A percentile compares a stretch with the other conserved stretches of the same genome.
These are phyloP conservation scores for Shiraia bambusicola DNA, from an alignment of 2,329 filamentous ascomycete species.

Conservation along the genomic window DNA sequence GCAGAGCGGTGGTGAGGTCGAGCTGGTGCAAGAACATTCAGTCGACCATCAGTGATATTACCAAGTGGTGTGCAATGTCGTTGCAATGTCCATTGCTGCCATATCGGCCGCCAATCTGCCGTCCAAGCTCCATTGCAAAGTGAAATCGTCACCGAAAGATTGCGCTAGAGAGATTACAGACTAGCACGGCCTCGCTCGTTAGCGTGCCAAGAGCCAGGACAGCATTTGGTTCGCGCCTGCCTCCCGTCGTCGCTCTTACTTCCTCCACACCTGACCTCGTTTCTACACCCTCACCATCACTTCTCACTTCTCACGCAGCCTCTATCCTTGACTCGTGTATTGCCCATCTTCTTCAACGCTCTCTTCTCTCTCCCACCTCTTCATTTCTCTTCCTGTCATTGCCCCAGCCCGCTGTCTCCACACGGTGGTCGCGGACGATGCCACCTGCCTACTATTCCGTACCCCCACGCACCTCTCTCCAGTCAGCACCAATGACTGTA, in stretches of 20 bases:
- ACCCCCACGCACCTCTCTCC: slow-evolving; percentile 45
- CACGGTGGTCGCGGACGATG: slow-evolving; percentile 31
- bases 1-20: slow-evolving; percentile 93
- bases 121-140: slow-evolving; percentile 14
- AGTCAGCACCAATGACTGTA: slow-evolving; percentile 23
- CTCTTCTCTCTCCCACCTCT: neutral
- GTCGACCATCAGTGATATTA: slow-evolving; percentile 37
- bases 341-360: slow-evolving; percentile 17
- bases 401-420: slow-evolving; percentile 20
- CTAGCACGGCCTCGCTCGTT: slow-evolving; percentile 10
- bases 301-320: slow-evolving; percentile 1
- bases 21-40: slow-evolving; percentile 97
- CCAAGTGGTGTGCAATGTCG: slow-evolving; percentile 12
- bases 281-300: slow-evolving; percentile 7
- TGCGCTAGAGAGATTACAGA: neutral
- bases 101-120: slow-evolving; percentile 5
- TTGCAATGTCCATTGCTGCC: slow-evolving; percentile 16
- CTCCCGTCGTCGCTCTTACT: slow-evolving; percentile 23
- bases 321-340: slow-evolving; percentile 4
- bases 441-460: slow-evolving; percentile 51
- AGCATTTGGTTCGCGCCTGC: slow-evolving; percentile 11
- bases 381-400: slow-evolving; percentile 29
- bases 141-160: slow-evolving; percentile 17
- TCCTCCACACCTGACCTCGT: slow-evolving; percentile 21
- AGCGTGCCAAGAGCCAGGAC: slow-evolving; percentile 8